Base-by-base conservation (phyloP, 306 rosid species). In the Corylus heterophylla region DNA sequence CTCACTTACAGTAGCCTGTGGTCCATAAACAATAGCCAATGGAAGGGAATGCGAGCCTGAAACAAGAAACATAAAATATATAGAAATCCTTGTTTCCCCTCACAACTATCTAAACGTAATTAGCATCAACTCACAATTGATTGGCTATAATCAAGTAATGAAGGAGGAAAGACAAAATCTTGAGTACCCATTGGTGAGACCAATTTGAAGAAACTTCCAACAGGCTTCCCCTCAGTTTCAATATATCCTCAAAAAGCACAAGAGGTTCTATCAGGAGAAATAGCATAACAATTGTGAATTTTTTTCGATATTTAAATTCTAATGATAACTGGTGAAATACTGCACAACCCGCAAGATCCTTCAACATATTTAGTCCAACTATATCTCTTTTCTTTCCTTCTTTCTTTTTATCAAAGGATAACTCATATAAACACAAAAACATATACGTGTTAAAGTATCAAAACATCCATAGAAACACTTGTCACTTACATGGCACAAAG, bases 11-110 rank as follows among this genome's bases (percentile, higher is more conserved):
- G 75, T 82, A 54, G 83, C 71, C 42, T 83, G 87, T 71, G 82
- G 86, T 63, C 76, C 89, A 85, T 76, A 90, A 25, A 85, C 75
- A 83, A 88, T 80, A 85, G 85, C 80, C 47, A 86, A 68, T 77
- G 85, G 81, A 83, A 79, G 18, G 92, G 86, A 77, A 81, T 39
- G 69, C 77, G 87, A 86, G 84, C 89, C 96, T 90, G 88, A 79
- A 87, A 83, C 68, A 44, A 25, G 74, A 79, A 74, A 72, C 59
- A 47, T 61, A 71, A 66, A 79, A 76, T 73, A 63, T 47, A 54
- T 69, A 77, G 16, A 78, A 61, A 77, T 74, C 69, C 78, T 55
- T 51, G 78, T 66, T 69, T 69, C 78, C 64, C 48, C 74, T 80
- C 68, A 54, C 54, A 73, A 74, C 66, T 11, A 50, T 31, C 56